Evolutionary conservation across 176 grass and related monocot species (phyloP).

Genomic region (Cocos nucifera): DNA sequence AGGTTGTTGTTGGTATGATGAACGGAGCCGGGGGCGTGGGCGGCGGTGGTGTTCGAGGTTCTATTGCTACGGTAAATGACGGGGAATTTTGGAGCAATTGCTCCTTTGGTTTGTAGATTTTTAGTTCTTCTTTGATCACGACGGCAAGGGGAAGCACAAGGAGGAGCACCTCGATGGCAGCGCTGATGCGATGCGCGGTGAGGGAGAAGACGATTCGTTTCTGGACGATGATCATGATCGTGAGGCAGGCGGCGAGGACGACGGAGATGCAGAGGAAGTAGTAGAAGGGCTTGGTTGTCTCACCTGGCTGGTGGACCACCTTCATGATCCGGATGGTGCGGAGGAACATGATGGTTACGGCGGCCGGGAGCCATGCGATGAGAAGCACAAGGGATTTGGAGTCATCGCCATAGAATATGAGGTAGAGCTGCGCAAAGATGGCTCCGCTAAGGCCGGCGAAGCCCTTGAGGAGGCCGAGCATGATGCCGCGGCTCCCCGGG

Average conservation of each 20-base stretch:
- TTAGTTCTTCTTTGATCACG: slow-evolving; percentile 43
- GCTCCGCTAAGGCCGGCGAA: slow-evolving; percentile 80
- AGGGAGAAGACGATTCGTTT: slow-evolving; percentile 34
- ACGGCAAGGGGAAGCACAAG: slow-evolving; percentile 53
- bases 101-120: neutral
- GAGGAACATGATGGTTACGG: slow-evolving; percentile 52
- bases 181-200: slow-evolving; percentile 29
- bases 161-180: slow-evolving; percentile 43
- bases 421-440: slow-evolving; percentile 85
- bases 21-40: neutral
- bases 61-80: neutral
- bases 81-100: neutral
- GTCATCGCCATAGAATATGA: slow-evolving; percentile 47
- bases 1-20: too few relatives aligned
- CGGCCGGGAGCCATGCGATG: slow-evolving; percentile 67
- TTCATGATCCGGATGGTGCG: slow-evolving; percentile 57
- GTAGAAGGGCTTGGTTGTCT: slow-evolving; percentile 48
- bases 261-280: slow-evolving; percentile 55
- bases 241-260: slow-evolving; percentile 53
- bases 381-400: slow-evolving; percentile 48
- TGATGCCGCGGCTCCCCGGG: slow-evolving; percentile 47
- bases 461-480: slow-evolving; percentile 60
- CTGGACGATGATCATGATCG: slow-evolving; percentile 53
- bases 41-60: neutral
- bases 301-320: slow-evolving; percentile 6